These are phyloP conservation scores for Panaeolus cyanescens DNA, from an alignment of 768 basidiomycete species.

Conservation along the genomic window DNA sequence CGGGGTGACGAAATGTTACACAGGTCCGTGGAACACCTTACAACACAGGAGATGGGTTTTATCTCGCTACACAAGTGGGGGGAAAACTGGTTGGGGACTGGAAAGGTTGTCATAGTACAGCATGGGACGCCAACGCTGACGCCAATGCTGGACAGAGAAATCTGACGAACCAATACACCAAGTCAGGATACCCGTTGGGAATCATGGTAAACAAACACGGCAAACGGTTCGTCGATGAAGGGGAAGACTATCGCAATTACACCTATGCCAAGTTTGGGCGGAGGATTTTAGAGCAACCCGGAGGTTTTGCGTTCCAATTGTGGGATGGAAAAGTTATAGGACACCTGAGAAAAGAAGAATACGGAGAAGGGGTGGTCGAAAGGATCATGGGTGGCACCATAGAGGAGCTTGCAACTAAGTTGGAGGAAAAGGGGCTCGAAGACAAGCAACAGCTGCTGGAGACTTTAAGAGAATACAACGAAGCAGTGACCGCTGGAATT, in stretches of 20 bases:
- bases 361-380: conserved; percentile 61
- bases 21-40: conserved; percentile 74
- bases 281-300: conserved; percentile 59
- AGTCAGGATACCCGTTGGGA: conserved; percentile 73
- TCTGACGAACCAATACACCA: conserved; percentile 71
- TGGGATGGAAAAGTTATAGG: conserved; percentile 52
- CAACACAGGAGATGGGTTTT: conserved; percentile 67
- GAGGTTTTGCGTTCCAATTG: conserved; percentile 64
- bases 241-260: conserved; percentile 71
- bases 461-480: conserved; percentile 54
- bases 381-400: conserved; percentile 50
- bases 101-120: conserved; percentile 70
- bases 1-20: background rate
- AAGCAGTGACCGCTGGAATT: conserved; percentile 32
- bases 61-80: conserved; percentile 49
- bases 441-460: conserved; percentile 40
- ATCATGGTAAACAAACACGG: conserved; percentile 67
- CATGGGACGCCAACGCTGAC: conserved; percentile 68
- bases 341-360: conserved; percentile 63
- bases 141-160: conserved; percentile 51
- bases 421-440: conserved; percentile 47
- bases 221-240: conserved; percentile 69
- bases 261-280: conserved; percentile 72
- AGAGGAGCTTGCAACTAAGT: conserved; percentile 50
- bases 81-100: conserved; percentile 67